Base-by-base conservation (phyloP, 208 protist genomes). In the Trypanosoma lewisi region DNA sequence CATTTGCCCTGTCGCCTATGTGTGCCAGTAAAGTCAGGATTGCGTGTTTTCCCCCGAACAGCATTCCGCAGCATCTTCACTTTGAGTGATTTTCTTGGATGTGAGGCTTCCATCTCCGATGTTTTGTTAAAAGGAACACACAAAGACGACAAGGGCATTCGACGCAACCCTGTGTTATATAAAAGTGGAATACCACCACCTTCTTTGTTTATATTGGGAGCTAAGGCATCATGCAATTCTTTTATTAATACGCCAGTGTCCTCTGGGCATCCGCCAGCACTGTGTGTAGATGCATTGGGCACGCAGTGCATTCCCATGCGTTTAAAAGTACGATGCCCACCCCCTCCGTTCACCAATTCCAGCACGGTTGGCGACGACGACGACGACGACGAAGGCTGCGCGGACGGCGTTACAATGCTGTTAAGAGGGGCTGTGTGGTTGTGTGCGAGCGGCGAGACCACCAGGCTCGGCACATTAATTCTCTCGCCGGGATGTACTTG, bases 291-390 rank as follows among this genome's bases (percentile, higher is more conserved):
- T 14, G 42, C 51, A 28, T 52, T 51, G 30, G 49, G 51, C 14
- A 67, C 30, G 52, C 28, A 53, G 21, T 47, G 36, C 62, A 59
- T 58, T 17, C 62, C 62, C 28, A 59, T 12, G 45, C 62, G 62
- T 42, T 52, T 50, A 50, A 67, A 67, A 31, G 52, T 67, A 11
- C 62, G 62, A 28, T 51, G 62, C 25, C 50, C 62, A 50, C 41
- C 41, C 30, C 50, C 62, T 2, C 41, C 62, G 1, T 51, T 51
- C n/a, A 42, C 48, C 21, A 41, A 21, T 30, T 31, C 17, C 12
- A 17, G 14, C 14, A 33, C 17, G 19, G 37, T 34, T 28, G 39
- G 48, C n/a, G 3, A 34, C 14, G 25, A 42, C 14, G 44, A 50
- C 6, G 14, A 16, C 19, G 6, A 27, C 28, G 47, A 55, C 8